Base-by-base conservation (phyloP, 2,329 filamentous ascomycete species). In the Cladosporium cucumerinum region DNA sequence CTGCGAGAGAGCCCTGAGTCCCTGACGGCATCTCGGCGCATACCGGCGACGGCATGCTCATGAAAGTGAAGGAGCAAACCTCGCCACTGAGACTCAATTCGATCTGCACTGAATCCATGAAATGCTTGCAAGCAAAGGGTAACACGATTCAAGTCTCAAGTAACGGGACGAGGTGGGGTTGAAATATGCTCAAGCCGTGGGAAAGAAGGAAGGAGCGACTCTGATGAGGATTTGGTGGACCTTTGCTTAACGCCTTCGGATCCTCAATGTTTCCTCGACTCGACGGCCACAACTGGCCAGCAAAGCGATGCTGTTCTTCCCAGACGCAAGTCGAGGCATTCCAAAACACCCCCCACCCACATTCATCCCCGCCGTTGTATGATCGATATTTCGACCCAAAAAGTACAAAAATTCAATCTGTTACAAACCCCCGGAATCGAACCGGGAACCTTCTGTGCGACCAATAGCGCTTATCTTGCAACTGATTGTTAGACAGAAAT, bases 341-440 rank as follows among this genome's bases (percentile, higher is more conserved):
- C n/a, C 7, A n/a, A 43, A 46, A 3, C 6, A 21, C 10, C 10
- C n/a, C n/a, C 3, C 39, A n/a, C 10, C n/a, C n/a, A 6, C 39
- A n/a, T 21, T 10, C 8, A 23, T 46, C n/a, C n/a, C 12, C 39
- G n/a, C n/a, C 8, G 10, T 46, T n/a, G 7, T 30, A n/a, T 30
- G 14, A 52, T 52, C 18, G 14, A 18, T 3, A 11, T 10, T 30
- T 3, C 2, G 18, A 10, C 16, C n/a, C 26, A 10, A 52, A 21
- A 52, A 52, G 11, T 16, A 3, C 25, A 30, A 52, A 52, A 28
- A n/a, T 21, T 21, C 6, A 12, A 30, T 32, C 49, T 52, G 49
- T 52, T 52, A 52, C 49, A 52, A 52, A 52, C 49, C 49, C 49
- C 49, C 49, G 49, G 49, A 52, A 52, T 52, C 49, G 49, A 52